A percentile compares a stretch with the other conserved stretches of the same genome.
These are phyloP conservation scores for Chrysochromulina parva DNA, from an alignment of 78 protist genomes.

Conservation along the genomic window DNA sequence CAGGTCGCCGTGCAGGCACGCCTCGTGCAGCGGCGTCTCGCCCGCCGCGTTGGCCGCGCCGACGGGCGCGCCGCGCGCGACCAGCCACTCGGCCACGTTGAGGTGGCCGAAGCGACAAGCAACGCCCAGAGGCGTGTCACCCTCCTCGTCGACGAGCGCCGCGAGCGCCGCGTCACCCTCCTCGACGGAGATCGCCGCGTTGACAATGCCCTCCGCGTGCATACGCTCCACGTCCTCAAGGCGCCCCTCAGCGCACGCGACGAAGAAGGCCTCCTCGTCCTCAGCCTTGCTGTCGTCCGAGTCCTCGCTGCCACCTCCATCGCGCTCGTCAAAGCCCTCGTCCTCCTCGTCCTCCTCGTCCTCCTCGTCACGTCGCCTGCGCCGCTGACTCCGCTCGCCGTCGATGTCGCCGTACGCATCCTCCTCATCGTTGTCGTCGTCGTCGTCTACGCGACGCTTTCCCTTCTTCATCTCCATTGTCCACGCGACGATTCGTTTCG, in stretches of 20 bases:
- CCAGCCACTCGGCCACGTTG: not conserved
- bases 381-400: too few relatives aligned
- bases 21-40: not conserved
- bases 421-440: too few relatives aligned
- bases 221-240: not conserved
- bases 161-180: not conserved
- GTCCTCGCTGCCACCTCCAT: too few relatives aligned
- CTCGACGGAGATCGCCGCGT: too few relatives aligned
- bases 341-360: too few relatives aligned
- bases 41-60: not conserved
- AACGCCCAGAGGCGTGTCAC: not conserved
- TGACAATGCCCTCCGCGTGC: not conserved
- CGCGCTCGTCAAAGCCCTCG: too few relatives aligned
- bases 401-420: too few relatives aligned
- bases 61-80: not conserved
- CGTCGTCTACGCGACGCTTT: too few relatives aligned
- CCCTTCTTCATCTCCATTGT: too few relatives aligned
- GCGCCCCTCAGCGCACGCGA: not conserved
- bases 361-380: too few relatives aligned
- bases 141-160: not conserved
- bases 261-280: not conserved
- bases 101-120: not conserved
- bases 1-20: not conserved
- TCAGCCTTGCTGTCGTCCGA: not conserved
- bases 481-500: too few relatives aligned